Evolutionary conservation across 2,329 filamentous ascomycete genomes (phyloP).

Genomic region (Talaromyces sp.): DNA sequence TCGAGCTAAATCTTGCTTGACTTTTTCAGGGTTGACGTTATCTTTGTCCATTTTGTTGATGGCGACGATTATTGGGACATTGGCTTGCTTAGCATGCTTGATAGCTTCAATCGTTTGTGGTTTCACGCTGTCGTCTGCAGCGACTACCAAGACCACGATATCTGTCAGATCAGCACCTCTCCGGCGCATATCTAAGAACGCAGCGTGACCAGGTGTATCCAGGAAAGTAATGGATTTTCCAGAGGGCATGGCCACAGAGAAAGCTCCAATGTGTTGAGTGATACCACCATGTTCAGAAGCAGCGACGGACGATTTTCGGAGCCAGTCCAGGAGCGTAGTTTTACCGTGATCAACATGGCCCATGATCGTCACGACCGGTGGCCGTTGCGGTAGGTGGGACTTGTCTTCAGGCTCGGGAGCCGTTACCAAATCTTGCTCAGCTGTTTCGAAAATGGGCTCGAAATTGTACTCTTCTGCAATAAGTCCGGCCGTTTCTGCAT

Average conservation of each 20-base stretch:
- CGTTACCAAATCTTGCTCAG: slow-evolving; percentile 66
- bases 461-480: slow-evolving; percentile 91
- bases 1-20: slow-evolving; percentile 79
- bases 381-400: slow-evolving; percentile 64
- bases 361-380: slow-evolving; percentile 98
- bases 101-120: slow-evolving; percentile 94
- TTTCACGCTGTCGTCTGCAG: slow-evolving; percentile 95
- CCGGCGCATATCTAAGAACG: slow-evolving; percentile 92
- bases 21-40: slow-evolving; percentile 70
- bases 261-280: slow-evolving; percentile 97
- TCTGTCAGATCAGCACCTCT: slow-evolving; percentile 94
- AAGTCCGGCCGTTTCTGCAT: slow-evolving; percentile 81
- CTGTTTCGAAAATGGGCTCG: slow-evolving; percentile 67
- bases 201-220: slow-evolving; percentile 92
- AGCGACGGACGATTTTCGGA: slow-evolving; percentile 87
- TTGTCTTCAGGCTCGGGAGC: slow-evolving; percentile 64
- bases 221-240: slow-evolving; percentile 93
- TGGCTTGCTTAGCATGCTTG: slow-evolving; percentile 81
- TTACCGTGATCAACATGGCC: slow-evolving; percentile 98
- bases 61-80: slow-evolving; percentile 93
- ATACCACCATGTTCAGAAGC: slow-evolving; percentile 93
- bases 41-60: slow-evolving; percentile 97
- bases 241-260: slow-evolving; percentile 79
- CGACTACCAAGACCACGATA: slow-evolving; percentile 92
- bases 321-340: slow-evolving; percentile 88